Percentiles rank a stretch among this genome's conserved stretches.
These are phyloP conservation scores for Penicillium canariense DNA, from an alignment of 495 filamentous ascomycete species.

Conservation along the genomic window DNA sequence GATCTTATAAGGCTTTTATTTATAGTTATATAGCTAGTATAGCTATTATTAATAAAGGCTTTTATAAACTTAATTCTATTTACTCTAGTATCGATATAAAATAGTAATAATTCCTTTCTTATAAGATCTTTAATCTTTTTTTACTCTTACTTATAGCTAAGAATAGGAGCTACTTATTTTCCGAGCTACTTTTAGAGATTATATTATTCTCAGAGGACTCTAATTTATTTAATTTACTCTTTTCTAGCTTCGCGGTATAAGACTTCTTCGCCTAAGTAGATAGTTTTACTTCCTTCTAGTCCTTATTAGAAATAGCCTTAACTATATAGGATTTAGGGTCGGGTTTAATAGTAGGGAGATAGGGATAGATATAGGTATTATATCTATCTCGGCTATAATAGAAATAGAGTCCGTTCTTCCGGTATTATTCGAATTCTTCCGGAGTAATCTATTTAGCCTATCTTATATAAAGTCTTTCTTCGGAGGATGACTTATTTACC, in stretches of 20 bases:
- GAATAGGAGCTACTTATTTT: slow-evolving; percentile 6
- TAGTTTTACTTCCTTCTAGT: too few relatives aligned
- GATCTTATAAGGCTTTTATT: neutral
- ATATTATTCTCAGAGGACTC: neutral
- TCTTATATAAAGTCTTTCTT: neutral
- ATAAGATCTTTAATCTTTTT: neutral
- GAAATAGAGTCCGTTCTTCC: too few relatives aligned
- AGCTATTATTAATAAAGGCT: neutral
- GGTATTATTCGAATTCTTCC: too few relatives aligned
- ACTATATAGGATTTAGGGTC: too few relatives aligned
- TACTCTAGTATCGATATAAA: slow-evolving; percentile 1
- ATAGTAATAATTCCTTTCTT: neutral
- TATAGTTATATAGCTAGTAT: neutral
- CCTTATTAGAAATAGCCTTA: too few relatives aligned
- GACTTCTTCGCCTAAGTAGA: too few relatives aligned
- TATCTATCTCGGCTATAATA: too few relatives aligned
- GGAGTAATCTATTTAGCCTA: neutral
- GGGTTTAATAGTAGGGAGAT: too few relatives aligned
- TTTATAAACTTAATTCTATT: slow-evolving; percentile 3
- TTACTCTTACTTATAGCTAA: neutral
- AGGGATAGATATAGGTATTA: too few relatives aligned
- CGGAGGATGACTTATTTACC: too few relatives aligned
- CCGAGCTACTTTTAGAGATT: neutral
- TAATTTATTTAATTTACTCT: neutral
- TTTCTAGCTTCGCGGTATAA: neutral